A percentile compares a stretch with the other conserved stretches of the same genome.
Evolutionary conservation across 768 basidiomycete genomes (phyloP).

Genomic region (Rickenella mellea): DNA sequence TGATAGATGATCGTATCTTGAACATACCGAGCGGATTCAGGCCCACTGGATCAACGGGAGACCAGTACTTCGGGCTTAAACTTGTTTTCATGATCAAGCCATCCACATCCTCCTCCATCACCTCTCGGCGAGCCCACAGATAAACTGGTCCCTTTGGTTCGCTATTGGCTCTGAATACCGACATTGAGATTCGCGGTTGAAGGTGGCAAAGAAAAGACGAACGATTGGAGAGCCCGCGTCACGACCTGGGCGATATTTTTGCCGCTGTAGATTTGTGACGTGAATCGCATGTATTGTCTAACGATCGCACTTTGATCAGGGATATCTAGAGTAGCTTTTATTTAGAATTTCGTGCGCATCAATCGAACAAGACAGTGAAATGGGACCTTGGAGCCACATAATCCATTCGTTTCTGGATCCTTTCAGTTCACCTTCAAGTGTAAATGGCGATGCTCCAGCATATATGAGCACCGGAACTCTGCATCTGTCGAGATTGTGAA

Average conservation of each 20-base stretch:
- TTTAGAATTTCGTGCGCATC: background rate
- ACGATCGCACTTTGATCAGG: conserved; percentile 66
- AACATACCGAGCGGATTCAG: conserved; percentile 30
- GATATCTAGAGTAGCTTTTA: conserved; percentile 35
- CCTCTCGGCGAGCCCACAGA: conserved; percentile 64
- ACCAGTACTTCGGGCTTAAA: conserved; percentile 33
- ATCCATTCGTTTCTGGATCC: conserved; percentile 68
- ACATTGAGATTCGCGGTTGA: background rate
- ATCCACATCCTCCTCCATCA: conserved; percentile 55
- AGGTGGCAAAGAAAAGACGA: conserved; percentile 6
- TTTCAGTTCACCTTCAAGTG: conserved; percentile 42
- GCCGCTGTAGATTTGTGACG: conserved; percentile 48
- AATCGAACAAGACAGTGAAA: background rate
- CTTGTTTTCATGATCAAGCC: conserved; percentile 21
- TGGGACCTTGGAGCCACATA: conserved; percentile 58
- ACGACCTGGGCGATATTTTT: conserved; percentile 42
- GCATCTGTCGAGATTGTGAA: conserved; percentile 61
- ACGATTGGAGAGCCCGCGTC: conserved; percentile 59
- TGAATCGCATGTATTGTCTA: conserved; percentile 67
- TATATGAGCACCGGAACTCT: conserved; percentile 60
- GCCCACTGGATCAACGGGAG: conserved; percentile 38
- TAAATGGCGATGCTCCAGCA: conserved; percentile 60
- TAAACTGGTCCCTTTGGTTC: conserved; percentile 69
- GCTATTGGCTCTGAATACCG: conserved; percentile 43
- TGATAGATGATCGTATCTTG: background rate